Evolutionary conservation across 495 filamentous ascomycete genomes (phyloP), one percentile per base, ranked within the genome.

Genomic region (Cenococcum geophilum): DNA sequence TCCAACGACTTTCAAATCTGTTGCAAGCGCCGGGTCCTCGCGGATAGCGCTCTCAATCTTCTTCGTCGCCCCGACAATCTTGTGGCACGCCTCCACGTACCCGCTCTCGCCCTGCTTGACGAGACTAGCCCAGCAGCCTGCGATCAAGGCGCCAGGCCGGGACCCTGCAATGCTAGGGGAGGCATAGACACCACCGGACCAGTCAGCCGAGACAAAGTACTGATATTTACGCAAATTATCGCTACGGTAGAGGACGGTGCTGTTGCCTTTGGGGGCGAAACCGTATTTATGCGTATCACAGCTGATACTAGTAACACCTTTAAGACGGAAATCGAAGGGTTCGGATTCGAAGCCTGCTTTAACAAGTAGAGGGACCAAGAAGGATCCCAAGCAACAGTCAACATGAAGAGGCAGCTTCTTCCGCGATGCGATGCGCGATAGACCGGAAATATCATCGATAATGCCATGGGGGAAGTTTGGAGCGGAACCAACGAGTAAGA

Each of bases 221-320:
- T 97, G 93, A 71, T 96, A 88, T 37, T 80, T 79, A 61, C 93
- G 85, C 51, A 95, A 83, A 47, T 81, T 74, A 43, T 83, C 77
- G 57, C 82, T 89, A 68, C 95, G 89, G 78, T 97, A 97, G 57
- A 99, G 82, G 18, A 96, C 75, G 9, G 91, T 92, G 27, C 85
- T 89, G 78, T 93, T 97, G 57, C 93, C 93, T 75, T 97, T 97
- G 22, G 93, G 93, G 0, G 93, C 95, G 74, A 99, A 99, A 23
- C 93, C 93, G 73, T 99, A 98, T 74, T 98, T 98, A 77, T 98
- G 93, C 32, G 93, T 99, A 72, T 99, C 93, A 70, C 92, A 95
- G 67, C 83, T 87, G 73, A 99, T 97, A 70, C 84, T 89, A 5
- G 95, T 97, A 57, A 99, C 95, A 70, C 93, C 93, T 58, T 87